phyloP scores from a whole-genome alignment of 169 alveolate genomes.

The Plasmodium fragile region DNA sequence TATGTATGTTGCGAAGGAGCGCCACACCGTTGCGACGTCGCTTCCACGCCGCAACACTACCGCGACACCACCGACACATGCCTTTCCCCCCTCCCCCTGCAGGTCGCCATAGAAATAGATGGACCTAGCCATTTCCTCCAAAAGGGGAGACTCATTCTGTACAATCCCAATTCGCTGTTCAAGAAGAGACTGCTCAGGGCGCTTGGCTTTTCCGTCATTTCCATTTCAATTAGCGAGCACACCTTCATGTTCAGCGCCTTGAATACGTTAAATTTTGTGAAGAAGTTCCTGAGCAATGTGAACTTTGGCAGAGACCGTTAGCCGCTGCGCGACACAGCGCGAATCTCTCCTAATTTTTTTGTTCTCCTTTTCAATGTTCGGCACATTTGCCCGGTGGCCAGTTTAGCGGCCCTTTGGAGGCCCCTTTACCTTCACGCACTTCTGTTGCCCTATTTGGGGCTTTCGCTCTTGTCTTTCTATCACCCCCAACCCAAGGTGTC shows the following conservation, averaged over 20 bases:
- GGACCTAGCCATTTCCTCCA: slow-evolving; percentile 70
- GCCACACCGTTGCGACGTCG: background rate
- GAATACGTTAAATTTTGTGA: slow-evolving; percentile 17
- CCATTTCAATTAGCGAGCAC: slow-evolving; percentile 45
- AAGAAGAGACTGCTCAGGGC: slow-evolving; percentile 60
- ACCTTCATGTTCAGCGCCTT: slow-evolving; percentile 62
- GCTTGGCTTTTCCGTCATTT: slow-evolving; percentile 37
- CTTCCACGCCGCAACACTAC: background rate
- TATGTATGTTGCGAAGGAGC: background rate
- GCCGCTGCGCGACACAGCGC: background rate
- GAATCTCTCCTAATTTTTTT: background rate
- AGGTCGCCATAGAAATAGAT: slow-evolving; percentile 55
- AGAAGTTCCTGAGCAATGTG: slow-evolving; percentile 6
- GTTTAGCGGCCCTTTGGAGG: background rate
- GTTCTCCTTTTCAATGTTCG: background rate
- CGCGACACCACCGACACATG: background rate
- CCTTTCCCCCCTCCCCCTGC: background rate
- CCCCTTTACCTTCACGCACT: background rate
- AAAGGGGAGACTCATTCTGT: slow-evolving; percentile 28
- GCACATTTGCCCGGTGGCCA: background rate
- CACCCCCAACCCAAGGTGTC: background rate
- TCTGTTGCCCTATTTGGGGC: background rate
- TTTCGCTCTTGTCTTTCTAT: background rate
- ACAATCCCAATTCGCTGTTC: slow-evolving; percentile 48
- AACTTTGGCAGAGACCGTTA: background rate